Evolutionary conservation across 2,329 filamentous ascomycete species (phyloP).

Genomic region (Beauveria sp.): DNA sequence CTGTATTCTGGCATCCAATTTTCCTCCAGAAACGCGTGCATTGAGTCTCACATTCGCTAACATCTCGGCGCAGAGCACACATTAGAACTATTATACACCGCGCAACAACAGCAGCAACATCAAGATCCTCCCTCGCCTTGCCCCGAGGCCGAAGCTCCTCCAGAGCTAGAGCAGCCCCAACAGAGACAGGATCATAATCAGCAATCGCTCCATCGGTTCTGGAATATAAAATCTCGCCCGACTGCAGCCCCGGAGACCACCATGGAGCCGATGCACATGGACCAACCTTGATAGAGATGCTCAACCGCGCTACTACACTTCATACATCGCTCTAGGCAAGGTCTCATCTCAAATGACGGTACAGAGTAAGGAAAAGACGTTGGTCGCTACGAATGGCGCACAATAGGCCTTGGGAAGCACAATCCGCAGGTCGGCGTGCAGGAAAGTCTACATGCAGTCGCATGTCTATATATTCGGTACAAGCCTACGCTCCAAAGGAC

Average conservation of each 20-base stretch:
- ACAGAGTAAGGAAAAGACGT: neutral
- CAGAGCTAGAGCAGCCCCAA: neutral
- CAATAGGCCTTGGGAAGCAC: neutral
- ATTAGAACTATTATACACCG: slow-evolving; percentile 38
- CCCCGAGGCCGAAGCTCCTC: neutral
- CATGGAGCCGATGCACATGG: slow-evolving; percentile 13
- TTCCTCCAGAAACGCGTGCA: neutral
- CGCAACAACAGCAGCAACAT: slow-evolving; percentile 11
- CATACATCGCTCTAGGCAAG: neutral
- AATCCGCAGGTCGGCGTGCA: neutral
- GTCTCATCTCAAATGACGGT: neutral
- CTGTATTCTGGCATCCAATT: neutral
- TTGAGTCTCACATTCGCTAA: slow-evolving; percentile 13
- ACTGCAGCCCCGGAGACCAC: slow-evolving; percentile 19
- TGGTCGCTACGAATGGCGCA: neutral
- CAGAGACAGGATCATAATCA: slow-evolving; percentile 25
- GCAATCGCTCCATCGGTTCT: slow-evolving; percentile 52
- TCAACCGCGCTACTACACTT: neutral
- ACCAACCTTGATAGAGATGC: neutral
- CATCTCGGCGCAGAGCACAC: slow-evolving; percentile 40
- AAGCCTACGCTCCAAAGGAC: neutral
- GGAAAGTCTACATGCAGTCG: neutral
- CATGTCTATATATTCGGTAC: neutral
- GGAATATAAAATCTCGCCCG: slow-evolving; percentile 41
- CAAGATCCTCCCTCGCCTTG: neutral